Base-by-base conservation (phyloP, 2,329 filamentous ascomycete genomes). In the Colletotrichum salicis region DNA sequence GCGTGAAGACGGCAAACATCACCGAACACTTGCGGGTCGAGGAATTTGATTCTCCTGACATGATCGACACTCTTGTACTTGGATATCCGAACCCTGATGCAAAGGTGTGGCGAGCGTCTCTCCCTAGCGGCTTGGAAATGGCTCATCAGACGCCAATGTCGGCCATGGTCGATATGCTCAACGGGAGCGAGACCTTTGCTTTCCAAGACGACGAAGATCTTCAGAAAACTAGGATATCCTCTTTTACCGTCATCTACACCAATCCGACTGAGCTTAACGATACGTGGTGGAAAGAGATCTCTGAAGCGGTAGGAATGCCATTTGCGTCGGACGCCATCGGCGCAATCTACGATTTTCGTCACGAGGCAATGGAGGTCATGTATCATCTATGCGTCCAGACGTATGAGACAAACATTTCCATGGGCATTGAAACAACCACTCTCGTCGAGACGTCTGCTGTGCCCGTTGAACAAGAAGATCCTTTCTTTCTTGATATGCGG, bases 1-100 rank as follows among this genome's bases (percentile, higher is more conserved):
- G 64, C 31, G 29, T 67, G 56, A 67, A 56, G 35, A 45, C 15
- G 41, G 56, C 56, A 10, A 67, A 67, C 29, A 67, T 67, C 19
- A 60, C 64, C 5, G 51, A 37, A 4, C 13, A 59, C 19, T 10
- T 67, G 15, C n/a, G 11, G 10, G 31, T 67, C 5, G 55, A 60
- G 31, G 56, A 60, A 6, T 24, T 67, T 12, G 37, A 52, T 3
- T n/a, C 41, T 4, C 54, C 54, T 4, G 33, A 51, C 19, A 19
- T 33, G 15, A 56, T 56, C 24, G 54, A 56, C 27, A 56, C 54
- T 6, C 54, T 56, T 31, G 52, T 29, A 1, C 19, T 56, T 24
- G 54, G 37, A 1, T 57, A 51, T 24, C 37, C 54, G 1, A 22
- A 22, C 5, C 33, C 45, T 13, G 13, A 55, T 22, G 24, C n/a